Conservation (phyloP, 306 rosid genomes). For the Corylus americana region DNA sequence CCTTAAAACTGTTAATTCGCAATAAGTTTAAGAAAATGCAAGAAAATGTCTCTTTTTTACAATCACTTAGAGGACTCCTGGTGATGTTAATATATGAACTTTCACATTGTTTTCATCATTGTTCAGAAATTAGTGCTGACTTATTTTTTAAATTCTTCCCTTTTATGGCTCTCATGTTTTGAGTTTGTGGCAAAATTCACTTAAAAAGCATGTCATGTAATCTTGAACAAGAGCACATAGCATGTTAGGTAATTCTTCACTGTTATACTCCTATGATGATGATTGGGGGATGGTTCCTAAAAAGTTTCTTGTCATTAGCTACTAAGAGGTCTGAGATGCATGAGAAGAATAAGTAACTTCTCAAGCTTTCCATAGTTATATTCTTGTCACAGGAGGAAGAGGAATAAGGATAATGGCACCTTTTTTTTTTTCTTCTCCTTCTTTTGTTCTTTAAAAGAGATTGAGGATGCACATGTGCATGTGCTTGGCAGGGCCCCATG, state of each 20-base stretch:
- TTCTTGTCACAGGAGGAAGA: neutral
- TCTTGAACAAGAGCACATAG: neutral
- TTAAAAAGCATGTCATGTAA: neutral
- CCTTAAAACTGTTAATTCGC: neutral
- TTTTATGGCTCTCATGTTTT: neutral
- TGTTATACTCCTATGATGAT: neutral
- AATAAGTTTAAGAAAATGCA: neutral
- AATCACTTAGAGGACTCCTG: neutral
- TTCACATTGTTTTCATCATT: neutral
- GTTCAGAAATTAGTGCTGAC: neutral
- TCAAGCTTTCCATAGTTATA: neutral
- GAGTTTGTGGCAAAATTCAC: neutral
- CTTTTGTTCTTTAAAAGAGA: neutral
- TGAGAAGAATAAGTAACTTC: neutral
- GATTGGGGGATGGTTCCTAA: constrained; percentile 2
- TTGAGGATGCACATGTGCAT: too few species aligned
- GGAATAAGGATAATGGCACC: neutral
- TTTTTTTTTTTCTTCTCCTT: neutral
- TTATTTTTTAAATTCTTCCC: neutral
- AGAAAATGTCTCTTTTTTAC: neutral
- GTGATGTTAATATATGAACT: neutral
- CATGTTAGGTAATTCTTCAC: neutral
- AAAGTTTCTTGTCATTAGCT: neutral
- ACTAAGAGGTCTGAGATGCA: neutral
- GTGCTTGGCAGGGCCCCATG: too few species aligned